phyloP scores from a whole-genome alignment of 2,329 filamentous ascomycete genomes.

The Xylaria multiplex region DNA sequence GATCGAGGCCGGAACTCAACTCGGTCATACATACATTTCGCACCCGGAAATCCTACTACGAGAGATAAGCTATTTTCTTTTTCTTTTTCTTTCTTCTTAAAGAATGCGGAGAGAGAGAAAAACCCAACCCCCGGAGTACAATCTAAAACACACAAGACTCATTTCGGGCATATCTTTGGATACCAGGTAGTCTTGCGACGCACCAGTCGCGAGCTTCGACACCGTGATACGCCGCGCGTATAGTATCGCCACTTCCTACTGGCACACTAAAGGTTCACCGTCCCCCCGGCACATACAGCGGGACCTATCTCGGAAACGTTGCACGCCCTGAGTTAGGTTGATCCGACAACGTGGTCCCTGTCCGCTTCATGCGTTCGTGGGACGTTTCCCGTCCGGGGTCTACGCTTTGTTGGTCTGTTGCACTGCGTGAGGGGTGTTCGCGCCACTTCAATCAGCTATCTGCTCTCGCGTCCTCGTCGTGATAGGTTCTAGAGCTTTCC shows the following conservation, averaged over 20 bases:
- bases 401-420: slow-evolving; percentile 22
- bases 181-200: slow-evolving; percentile 2
- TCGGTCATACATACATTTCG: background rate
- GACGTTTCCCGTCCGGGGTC: slow-evolving; percentile 31
- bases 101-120: background rate
- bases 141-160: background rate
- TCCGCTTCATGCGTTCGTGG: slow-evolving; percentile 34
- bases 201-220: slow-evolving; percentile 7
- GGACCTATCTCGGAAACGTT: slow-evolving; percentile 33
- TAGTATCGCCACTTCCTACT: slow-evolving; percentile 18
- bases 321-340: slow-evolving; percentile 27
- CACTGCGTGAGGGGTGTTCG: slow-evolving; percentile 37
- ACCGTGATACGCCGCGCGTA: slow-evolving; percentile 23
- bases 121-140: background rate
- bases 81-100: slow-evolving; percentile 6
- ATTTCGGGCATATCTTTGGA: slow-evolving; percentile 15
- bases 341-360: slow-evolving; percentile 38
- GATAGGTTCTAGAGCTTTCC: slow-evolving; percentile 10
- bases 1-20: background rate
- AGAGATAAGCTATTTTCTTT: background rate
- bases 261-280: slow-evolving; percentile 3
- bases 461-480: background rate
- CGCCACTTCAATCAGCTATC: slow-evolving; percentile 23
- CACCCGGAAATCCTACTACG: background rate
- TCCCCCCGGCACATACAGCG: slow-evolving; percentile 15